Percentiles rank a stretch among this genome's conserved stretches.
phyloP scores from a whole-genome alignment of 306 rosid genomes.

The Sicyos baderoa region DNA sequence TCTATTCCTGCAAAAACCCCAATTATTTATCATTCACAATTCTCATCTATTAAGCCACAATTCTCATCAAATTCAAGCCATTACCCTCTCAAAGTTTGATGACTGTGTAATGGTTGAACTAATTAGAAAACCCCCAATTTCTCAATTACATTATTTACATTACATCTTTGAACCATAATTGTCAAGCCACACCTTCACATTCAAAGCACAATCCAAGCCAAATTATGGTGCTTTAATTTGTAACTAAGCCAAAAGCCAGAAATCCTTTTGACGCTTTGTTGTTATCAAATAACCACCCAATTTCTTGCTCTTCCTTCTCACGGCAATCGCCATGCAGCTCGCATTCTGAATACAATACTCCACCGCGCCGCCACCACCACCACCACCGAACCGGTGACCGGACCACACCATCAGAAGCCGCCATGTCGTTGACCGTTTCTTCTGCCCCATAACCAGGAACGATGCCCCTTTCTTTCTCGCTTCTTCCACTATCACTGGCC shows the following conservation, averaged over 20 bases:
- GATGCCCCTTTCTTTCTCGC: conserved; percentile 65
- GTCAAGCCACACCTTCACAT: not conserved
- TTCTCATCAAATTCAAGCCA: no score
- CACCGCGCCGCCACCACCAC: conserved; percentile 30
- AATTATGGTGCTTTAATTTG: not conserved
- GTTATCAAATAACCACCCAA: conserved; percentile 89
- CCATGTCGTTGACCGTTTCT: conserved; percentile 77
- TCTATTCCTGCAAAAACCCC: no score
- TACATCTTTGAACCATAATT: not conserved
- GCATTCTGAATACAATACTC: conserved; percentile 90
- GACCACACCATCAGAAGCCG: conserved; percentile 89
- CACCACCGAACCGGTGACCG: conserved; percentile 35
- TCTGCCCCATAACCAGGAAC: conserved; percentile 79
- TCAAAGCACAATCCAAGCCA: not conserved
- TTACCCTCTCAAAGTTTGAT: no score
- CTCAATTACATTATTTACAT: conserved; percentile 6
- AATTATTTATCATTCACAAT: not conserved
- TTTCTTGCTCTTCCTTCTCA: conserved; percentile 72
- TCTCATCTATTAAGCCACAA: not conserved
- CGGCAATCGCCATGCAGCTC: conserved; percentile 88
- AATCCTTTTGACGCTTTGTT: conserved; percentile 90
- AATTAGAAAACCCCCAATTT: no score
- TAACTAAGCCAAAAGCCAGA: conserved; percentile 77
- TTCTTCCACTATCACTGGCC: conserved; percentile 77
- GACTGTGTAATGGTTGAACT: no score